A percentile compares a stretch with the other conserved stretches of the same genome.
phyloP scores from a whole-genome alignment of 441 rosid species.

The Syzygium syzygioides region DNA sequence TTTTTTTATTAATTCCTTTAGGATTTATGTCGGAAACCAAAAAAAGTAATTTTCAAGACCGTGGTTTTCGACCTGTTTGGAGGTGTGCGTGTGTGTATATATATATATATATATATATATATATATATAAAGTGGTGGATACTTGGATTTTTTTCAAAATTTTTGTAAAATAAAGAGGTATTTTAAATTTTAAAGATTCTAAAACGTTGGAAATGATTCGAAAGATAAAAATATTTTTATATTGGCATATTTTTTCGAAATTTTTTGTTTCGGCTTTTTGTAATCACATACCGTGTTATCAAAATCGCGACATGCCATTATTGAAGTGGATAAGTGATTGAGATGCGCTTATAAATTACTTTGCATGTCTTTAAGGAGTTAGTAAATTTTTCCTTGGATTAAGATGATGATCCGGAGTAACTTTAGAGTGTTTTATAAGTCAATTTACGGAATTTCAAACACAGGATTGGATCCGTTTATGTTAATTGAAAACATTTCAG shows the following conservation, averaged over 20 bases:
- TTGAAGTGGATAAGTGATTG: neutral
- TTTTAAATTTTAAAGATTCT: rapidly evolving
- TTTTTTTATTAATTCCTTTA: neutral
- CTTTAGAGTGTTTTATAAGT: neutral
- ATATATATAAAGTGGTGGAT: no score
- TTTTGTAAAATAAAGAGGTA: neutral
- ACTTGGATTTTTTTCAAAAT: no score
- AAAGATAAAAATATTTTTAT: neutral
- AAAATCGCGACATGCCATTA: neutral
- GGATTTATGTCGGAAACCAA: neutral
- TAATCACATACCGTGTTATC: rapidly evolving
- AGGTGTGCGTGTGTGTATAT: no score
- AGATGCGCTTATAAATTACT: neutral
- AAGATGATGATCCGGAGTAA: neutral
- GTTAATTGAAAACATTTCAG: neutral
- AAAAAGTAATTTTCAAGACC: neutral
- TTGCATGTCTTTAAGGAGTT: neutral
- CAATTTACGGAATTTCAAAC: neutral
- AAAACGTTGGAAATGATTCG: neutral
- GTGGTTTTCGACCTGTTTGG: neutral
- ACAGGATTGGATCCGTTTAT: neutral
- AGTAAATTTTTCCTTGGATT: neutral
- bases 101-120: no score
- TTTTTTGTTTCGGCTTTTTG: neutral
- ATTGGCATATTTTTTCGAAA: neutral